Evolutionary conservation across 108 stramenopile genomes (phyloP).

Genomic region (Nitzschia palea): DNA sequence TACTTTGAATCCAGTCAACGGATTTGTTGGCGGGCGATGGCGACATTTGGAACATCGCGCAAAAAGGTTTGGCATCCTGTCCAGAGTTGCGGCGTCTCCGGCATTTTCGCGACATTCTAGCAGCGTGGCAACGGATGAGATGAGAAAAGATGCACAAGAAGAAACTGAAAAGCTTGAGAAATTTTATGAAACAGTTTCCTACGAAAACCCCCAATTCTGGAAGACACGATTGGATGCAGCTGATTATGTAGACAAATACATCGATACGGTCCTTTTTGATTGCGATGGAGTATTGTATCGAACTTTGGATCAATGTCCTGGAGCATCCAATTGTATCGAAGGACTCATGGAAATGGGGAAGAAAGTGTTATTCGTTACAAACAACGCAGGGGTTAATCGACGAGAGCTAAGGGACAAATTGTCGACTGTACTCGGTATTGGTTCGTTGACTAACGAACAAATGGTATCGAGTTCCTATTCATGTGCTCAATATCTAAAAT

Average conservation of each 20-base stretch:
- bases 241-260: conserved; percentile 33
- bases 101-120: neutral
- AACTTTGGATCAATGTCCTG: conserved; percentile 62
- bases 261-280: conserved; percentile 79
- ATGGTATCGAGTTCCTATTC: conserved; percentile 77
- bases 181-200: neutral
- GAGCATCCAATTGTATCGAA: conserved; percentile 54
- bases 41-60: neutral
- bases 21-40: no score
- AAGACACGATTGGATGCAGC: conserved; percentile 29
- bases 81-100: neutral
- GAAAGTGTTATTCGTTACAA: conserved; percentile 79
- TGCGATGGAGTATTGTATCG: conserved; percentile 89
- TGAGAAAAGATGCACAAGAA: neutral
- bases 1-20: neutral
- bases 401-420: conserved; percentile 63
- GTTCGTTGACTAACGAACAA: conserved; percentile 52
- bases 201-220: conserved; percentile 36
- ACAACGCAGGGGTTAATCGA: conserved; percentile 77
- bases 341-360: conserved; percentile 45
- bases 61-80: neutral
- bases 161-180: neutral
- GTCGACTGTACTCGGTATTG: conserved; percentile 34
- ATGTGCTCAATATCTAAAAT: conserved; percentile 53
- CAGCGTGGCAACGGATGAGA: neutral